Conservation (phyloP, 2,329 filamentous ascomycete species). For the Mycosphaerella sp. region DNA sequence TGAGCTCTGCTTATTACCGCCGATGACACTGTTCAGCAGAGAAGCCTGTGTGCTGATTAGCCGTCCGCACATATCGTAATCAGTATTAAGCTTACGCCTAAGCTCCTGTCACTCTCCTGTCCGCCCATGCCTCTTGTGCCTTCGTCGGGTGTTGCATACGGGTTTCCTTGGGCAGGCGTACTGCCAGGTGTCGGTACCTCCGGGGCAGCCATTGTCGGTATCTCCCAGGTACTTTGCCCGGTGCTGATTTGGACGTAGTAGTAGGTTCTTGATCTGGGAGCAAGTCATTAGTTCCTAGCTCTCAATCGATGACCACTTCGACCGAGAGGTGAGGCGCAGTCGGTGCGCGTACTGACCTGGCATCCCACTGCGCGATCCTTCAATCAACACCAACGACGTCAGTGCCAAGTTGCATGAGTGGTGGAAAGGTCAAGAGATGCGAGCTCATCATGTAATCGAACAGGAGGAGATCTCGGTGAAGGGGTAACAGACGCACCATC, state of each 20-base stretch:
- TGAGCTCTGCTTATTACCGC: slow-evolving; percentile 29
- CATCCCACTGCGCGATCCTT: slow-evolving; percentile 41
- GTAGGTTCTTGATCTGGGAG: slow-evolving; percentile 36
- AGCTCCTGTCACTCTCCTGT: slow-evolving; percentile 29
- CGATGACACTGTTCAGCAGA: slow-evolving; percentile 27
- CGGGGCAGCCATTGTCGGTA: slow-evolving; percentile 36
- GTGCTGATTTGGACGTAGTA: slow-evolving; percentile 41
- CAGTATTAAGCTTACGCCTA: slow-evolving; percentile 25
- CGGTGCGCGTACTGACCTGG: slow-evolving; percentile 30
- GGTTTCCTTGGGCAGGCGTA: slow-evolving; percentile 34
- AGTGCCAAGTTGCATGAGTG: slow-evolving; percentile 28
- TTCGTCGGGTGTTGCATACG: slow-evolving; percentile 31
- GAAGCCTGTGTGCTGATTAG: slow-evolving; percentile 23
- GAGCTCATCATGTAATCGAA: not conserved
- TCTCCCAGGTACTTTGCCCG: slow-evolving; percentile 39
- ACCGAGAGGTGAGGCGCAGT: slow-evolving; percentile 1
- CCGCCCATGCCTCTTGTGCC: slow-evolving; percentile 27
- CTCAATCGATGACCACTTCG: slow-evolving; percentile 7
- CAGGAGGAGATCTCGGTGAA: slow-evolving; percentile 9
- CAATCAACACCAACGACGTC: slow-evolving; percentile 27
- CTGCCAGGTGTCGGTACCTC: slow-evolving; percentile 36
- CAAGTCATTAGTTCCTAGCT: not conserved
- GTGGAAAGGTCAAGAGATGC: not conserved
- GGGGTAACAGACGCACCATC: slow-evolving; percentile 33
- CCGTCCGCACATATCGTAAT: not conserved